phyloP scores from a whole-genome alignment of 495 filamentous ascomycete species.

The Podospora comata region DNA sequence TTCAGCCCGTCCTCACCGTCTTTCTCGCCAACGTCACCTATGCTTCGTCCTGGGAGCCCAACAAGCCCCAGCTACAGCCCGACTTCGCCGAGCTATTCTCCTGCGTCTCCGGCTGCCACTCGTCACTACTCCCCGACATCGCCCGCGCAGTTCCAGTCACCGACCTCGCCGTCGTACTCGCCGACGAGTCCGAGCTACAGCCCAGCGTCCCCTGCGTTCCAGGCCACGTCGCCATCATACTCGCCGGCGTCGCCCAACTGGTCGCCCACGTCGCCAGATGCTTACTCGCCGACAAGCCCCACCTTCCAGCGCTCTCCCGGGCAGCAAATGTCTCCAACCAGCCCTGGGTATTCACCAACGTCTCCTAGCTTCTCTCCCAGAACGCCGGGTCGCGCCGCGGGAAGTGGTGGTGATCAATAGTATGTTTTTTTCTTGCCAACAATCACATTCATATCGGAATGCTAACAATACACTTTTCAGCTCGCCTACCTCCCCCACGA shows the following conservation, averaged over 20 bases:
- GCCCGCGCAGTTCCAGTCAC: slow-evolving; percentile 51
- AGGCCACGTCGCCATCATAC: slow-evolving; percentile 61
- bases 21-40: slow-evolving; percentile 79
- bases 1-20: slow-evolving; percentile 75
- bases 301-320: slow-evolving; percentile 59
- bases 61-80: slow-evolving; percentile 73
- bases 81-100: slow-evolving; percentile 79
- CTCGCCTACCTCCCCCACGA: slow-evolving; percentile 37
- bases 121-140: slow-evolving; percentile 63
- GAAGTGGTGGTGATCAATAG: slow-evolving; percentile 36
- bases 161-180: slow-evolving; percentile 67
- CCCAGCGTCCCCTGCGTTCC: slow-evolving; percentile 62
- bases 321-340: slow-evolving; percentile 51
- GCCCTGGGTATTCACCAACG: slow-evolving; percentile 53
- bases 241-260: slow-evolving; percentile 70
- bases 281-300: slow-evolving; percentile 76
- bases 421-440: slow-evolving; percentile 21
- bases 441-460: not conserved
- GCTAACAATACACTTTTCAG: slow-evolving; percentile 21
- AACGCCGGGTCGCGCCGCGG: slow-evolving; percentile 37
- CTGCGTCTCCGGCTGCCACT: slow-evolving; percentile 60
- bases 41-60: slow-evolving; percentile 57
- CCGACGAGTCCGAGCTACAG: slow-evolving; percentile 58
- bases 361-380: slow-evolving; percentile 46
- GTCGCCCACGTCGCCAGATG: slow-evolving; percentile 65